phyloP scores from a whole-genome alignment of 2,329 filamentous ascomycete genomes.

The Aspergillus vadensis region DNA sequence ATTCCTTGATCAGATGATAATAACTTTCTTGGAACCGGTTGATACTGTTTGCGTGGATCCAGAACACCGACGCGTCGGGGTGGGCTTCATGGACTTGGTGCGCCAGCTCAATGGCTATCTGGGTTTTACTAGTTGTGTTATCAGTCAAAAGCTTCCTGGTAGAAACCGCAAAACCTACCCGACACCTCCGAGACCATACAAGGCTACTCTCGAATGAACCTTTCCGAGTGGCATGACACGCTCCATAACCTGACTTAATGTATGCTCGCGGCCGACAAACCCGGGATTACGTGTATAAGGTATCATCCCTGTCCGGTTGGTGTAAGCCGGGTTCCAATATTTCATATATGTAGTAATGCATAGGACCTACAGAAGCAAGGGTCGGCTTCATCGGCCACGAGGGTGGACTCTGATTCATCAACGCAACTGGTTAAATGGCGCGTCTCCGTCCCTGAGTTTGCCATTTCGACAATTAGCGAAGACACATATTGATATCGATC shows the following conservation, averaged over 20 bases:
- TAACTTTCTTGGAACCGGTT: conserved; percentile 16
- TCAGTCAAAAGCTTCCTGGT: background rate
- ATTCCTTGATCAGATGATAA: conserved; percentile 7
- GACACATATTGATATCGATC: conserved; percentile 18
- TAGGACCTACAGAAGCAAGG: background rate
- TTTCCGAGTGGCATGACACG: conserved; percentile 6
- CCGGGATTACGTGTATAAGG: conserved; percentile 14
- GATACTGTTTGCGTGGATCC: conserved; percentile 17
- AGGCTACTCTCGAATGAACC: conserved; percentile 8
- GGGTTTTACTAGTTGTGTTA: conserved; percentile 12
- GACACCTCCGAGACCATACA: conserved; percentile 19
- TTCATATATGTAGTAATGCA: background rate
- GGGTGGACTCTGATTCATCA: background rate
- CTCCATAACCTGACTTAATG: conserved; percentile 2
- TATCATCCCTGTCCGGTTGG: conserved; percentile 11
- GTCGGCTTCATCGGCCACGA: background rate
- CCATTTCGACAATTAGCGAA: conserved; percentile 10
- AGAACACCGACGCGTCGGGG: conserved; percentile 12
- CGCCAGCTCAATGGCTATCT: conserved; percentile 18
- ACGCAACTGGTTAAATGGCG: background rate
- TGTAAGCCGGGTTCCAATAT: background rate
- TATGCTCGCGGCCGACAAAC: conserved; percentile 14
- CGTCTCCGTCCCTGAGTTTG: conserved; percentile 5
- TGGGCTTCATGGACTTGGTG: conserved; percentile 5
- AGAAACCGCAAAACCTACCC: background rate